phyloP scores from a whole-genome alignment of 129 eudicot genomes.

The Rutidosis leptorrhynchoides region DNA sequence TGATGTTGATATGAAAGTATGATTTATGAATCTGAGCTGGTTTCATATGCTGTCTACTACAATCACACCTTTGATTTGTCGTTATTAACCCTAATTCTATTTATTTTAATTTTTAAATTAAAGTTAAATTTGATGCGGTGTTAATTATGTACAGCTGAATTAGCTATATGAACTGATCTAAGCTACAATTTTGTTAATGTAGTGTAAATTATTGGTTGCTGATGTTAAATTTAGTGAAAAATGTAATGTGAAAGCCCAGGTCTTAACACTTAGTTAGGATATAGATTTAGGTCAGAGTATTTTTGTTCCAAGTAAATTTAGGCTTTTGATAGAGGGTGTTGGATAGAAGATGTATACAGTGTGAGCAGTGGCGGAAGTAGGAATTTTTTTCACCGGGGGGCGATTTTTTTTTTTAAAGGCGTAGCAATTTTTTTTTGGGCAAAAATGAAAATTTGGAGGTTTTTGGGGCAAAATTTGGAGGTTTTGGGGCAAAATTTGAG shows the following conservation, averaged over 20 bases:
- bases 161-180: conserved; percentile 17
- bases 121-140: neutral
- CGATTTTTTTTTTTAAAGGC: no score
- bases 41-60: conserved; percentile 6
- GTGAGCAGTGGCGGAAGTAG: no score
- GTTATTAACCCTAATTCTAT: conserved; percentile 21
- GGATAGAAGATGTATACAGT: conserved; percentile 11
- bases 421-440: no score
- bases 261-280: conserved; percentile 17
- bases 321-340: conserved; percentile 14
- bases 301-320: neutral
- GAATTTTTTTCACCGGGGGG: no score
- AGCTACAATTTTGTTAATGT: conserved; percentile 13
- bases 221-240: neutral
- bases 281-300: conserved; percentile 11
- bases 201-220: neutral
- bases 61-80: conserved; percentile 21
- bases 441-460: no score
- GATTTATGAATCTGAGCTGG: conserved; percentile 20
- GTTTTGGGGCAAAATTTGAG: no score
- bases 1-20: no score
- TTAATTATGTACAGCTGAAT: conserved; percentile 17
- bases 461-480: no score
- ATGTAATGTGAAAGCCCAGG: neutral
- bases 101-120: neutral